Evolutionary conservation across 352 stramenopile genomes (phyloP).

Genomic region (Phytophthora palmivora): DNA sequence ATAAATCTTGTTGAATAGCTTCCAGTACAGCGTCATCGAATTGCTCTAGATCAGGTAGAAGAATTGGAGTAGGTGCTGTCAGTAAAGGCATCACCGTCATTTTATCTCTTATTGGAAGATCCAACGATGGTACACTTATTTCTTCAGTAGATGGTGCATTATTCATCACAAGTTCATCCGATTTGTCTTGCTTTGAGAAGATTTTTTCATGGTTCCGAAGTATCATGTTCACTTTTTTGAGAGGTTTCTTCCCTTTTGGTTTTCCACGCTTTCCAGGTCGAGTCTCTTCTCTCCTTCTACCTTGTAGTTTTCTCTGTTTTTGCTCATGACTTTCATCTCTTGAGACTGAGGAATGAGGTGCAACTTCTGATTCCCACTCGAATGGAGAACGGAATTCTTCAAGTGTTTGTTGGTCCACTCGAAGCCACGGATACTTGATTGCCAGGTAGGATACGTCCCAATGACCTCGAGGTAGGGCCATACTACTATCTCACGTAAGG

Average conservation of each 20-base stretch:
- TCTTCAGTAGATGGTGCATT: constrained; percentile 13
- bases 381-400: constrained; percentile 75
- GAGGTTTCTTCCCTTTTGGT: constrained; percentile 7
- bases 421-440: constrained; percentile 82
- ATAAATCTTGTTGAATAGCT: constrained; percentile 16
- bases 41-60: neutral
- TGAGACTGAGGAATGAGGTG: constrained; percentile 14
- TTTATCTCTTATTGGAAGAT: neutral
- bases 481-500: constrained; percentile 1
- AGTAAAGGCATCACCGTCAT: constrained; percentile 2
- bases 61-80: neutral
- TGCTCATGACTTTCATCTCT: constrained; percentile 1
- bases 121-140: neutral
- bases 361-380: constrained; percentile 40
- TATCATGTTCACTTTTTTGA: constrained; percentile 7
- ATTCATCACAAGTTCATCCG: constrained; percentile 2
- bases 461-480: constrained; percentile 26
- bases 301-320: neutral
- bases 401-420: constrained; percentile 65
- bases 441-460: constrained; percentile 70
- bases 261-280: neutral
- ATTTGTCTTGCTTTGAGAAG: neutral
- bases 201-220: constrained; percentile 24
- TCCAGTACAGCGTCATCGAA: constrained; percentile 14
- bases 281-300: constrained; percentile 4